Evolutionary conservation across 768 basidiomycete species (phyloP), one percentile per base, ranked within the genome.

Genomic region (Boletus barrowsii): DNA sequence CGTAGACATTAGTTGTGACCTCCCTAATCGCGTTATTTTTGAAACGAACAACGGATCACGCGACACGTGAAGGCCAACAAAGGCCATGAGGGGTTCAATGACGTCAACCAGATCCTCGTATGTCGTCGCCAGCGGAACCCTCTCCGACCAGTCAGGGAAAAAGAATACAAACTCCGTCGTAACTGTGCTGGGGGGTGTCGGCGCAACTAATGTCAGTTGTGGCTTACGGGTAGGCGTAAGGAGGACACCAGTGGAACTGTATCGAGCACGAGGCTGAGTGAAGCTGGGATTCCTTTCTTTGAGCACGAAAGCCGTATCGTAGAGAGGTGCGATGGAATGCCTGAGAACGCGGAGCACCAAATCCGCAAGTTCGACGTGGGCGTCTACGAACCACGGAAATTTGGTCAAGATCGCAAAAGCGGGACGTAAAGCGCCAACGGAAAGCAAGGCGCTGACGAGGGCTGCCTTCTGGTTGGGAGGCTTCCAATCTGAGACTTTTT

Each of bases 161-260:
- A 97, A 98, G 77, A 91, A 97, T 6, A 91, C 81, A 62, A 92
- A 96, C 47, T 87, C 83, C n/a, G 79, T 79, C 4, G 76, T 79
- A 50, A 75, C 80, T 20, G 92, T 94, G 61, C 83, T 80, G 0
- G 90, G 88, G 24, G 95, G 94, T 13, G 82, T 81, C 4, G 95
- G 95, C 2, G 89, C 87, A 69, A 81, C 81, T 4, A 88, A 71
- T 0, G 91, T 90, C n/a, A 93, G 75, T 5, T 81, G 67, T 1
- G 83, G 75, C 62, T 88, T 91, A 24, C 83, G 82, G 20, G 79
- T 68, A 11, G 80, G 76, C 7, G 82, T 74, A 5, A 76, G 72
- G 8, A 78, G 68, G 32, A 81, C 67, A 14, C 88, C 85, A 29
- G 79, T 75, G 3, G 80, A 66, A 15, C 83, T 81, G 70, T 82